Evolutionary conservation across 2,329 filamentous ascomycete species (phyloP).

Genomic region (Eurotiales sp.): DNA sequence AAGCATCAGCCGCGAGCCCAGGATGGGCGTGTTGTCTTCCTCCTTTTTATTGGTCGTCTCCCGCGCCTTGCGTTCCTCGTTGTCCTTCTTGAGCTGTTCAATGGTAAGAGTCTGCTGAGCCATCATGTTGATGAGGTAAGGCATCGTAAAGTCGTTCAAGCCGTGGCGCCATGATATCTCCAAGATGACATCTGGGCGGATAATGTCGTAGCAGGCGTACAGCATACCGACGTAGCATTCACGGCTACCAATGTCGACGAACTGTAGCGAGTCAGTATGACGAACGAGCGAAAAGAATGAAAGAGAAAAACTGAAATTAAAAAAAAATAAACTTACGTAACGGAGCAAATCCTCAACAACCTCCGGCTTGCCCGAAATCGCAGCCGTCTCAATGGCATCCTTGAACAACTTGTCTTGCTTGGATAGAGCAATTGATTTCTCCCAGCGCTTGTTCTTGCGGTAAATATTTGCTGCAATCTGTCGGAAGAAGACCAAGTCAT

Average conservation of each 20-base stretch:
- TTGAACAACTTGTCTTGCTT: slow-evolving; percentile 99
- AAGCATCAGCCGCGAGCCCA: slow-evolving; percentile 90
- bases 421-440: slow-evolving; percentile 94
- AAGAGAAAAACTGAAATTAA: too few species aligned
- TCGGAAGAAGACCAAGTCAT: slow-evolving; percentile 97
- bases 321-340: slow-evolving; percentile 96
- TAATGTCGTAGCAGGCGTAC: slow-evolving; percentile 96
- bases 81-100: slow-evolving; percentile 83
- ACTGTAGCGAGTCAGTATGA: slow-evolving; percentile 56
- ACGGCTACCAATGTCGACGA: slow-evolving; percentile 97
- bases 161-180: slow-evolving; percentile 97
- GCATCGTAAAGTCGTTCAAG: slow-evolving; percentile 96
- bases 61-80: slow-evolving; percentile 79
- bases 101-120: slow-evolving; percentile 86
- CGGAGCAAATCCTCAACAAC: slow-evolving; percentile 93
- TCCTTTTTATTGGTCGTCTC: slow-evolving; percentile 77
- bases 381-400: slow-evolving; percentile 96
- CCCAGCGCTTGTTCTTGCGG: slow-evolving; percentile 99
- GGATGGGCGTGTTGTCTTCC: slow-evolving; percentile 89
- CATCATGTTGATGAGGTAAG: slow-evolving; percentile 99
- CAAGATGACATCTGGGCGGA: slow-evolving; percentile 86
- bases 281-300: slow-evolving; percentile 5
- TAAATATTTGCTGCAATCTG: slow-evolving; percentile 98
- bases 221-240: slow-evolving; percentile 99
- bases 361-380: slow-evolving; percentile 83